Percentiles rank a stretch among this genome's conserved stretches.
Evolutionary conservation across 495 filamentous ascomycete genomes (phyloP).

Genomic region (Neurospora sp.): DNA sequence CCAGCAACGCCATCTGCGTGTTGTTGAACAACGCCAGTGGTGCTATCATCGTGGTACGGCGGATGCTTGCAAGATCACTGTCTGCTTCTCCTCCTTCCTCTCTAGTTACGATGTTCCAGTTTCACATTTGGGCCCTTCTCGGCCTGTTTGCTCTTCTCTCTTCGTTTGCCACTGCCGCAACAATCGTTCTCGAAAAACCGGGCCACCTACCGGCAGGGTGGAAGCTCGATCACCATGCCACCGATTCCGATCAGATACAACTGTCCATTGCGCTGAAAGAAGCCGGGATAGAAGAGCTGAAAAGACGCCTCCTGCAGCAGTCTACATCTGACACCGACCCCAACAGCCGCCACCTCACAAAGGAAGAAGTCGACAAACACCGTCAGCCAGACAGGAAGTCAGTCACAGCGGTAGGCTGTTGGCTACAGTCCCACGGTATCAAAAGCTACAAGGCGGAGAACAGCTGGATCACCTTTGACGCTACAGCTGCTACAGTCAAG

Average conservation of each 20-base stretch:
- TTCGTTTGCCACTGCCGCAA: constrained; percentile 4
- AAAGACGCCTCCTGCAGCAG: constrained; percentile 18
- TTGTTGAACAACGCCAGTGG: not conserved
- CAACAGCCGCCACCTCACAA: constrained; percentile 22
- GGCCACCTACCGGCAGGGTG: constrained; percentile 15
- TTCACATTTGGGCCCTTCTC: constrained; percentile 5
- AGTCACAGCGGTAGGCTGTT: constrained; percentile 19
- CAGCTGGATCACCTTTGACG: constrained; percentile 24
- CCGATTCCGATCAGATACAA: constrained; percentile 15
- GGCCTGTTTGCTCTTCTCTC: not conserved
- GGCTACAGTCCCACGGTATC: constrained; percentile 25
- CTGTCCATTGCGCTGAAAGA: constrained; percentile 29
- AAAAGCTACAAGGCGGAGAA: constrained; percentile 15
- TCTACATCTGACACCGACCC: constrained; percentile 11
- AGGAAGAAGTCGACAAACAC: constrained; percentile 20
- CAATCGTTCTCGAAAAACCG: constrained; percentile 14
- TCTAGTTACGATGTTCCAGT: constrained; percentile 6
- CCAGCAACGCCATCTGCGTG: not conserved
- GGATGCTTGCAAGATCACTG: not conserved
- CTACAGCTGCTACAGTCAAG: constrained; percentile 23
- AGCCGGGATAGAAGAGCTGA: constrained; percentile 25
- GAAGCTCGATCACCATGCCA: constrained; percentile 13
- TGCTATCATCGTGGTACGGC: not conserved
- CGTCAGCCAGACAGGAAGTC: constrained; percentile 15
- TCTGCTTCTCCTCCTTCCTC: not conserved